A percentile compares a stretch with the other conserved stretches of the same genome.
Conservation (phyloP, 768 basidiomycete species). For the Hortiboletus campestris region DNA sequence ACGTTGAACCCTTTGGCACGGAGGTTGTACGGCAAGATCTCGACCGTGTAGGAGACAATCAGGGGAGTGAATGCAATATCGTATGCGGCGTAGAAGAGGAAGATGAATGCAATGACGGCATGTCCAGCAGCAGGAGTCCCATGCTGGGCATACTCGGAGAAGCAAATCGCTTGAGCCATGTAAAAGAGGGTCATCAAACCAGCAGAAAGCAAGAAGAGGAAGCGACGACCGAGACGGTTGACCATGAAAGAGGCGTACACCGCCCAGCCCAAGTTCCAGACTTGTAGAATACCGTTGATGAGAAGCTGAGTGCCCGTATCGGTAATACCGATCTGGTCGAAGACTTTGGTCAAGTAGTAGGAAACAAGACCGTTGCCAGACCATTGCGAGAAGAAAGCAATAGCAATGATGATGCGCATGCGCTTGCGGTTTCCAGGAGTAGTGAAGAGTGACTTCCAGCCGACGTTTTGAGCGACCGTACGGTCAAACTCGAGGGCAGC, state of each 20-base stretch:
- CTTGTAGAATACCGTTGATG: slow-evolving; percentile 83
- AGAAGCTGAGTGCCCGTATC: slow-evolving; percentile 63
- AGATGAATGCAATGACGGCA: slow-evolving; percentile 80
- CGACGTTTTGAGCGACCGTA: slow-evolving; percentile 53
- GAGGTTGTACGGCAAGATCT: slow-evolving; percentile 79
- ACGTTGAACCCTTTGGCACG: slow-evolving; percentile 86
- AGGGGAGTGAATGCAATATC: slow-evolving; percentile 86
- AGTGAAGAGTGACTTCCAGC: slow-evolving; percentile 66
- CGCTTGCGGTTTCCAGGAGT: slow-evolving; percentile 74
- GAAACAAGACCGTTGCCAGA: slow-evolving; percentile 83
- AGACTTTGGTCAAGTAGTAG: slow-evolving; percentile 76
- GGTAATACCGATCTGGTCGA: slow-evolving; percentile 65
- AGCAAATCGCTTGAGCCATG: slow-evolving; percentile 65
- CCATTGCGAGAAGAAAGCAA: slow-evolving; percentile 86
- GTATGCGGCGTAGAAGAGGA: slow-evolving; percentile 77
- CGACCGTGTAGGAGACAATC: slow-evolving; percentile 83
- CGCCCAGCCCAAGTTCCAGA: slow-evolving; percentile 75
- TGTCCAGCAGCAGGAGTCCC: slow-evolving; percentile 49
- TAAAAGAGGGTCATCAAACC: slow-evolving; percentile 65
- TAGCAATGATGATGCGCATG: slow-evolving; percentile 70
- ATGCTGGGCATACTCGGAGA: slow-evolving; percentile 51
- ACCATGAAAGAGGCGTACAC: slow-evolving; percentile 55
- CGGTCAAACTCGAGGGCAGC: slow-evolving; percentile 70
- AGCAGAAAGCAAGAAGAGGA: slow-evolving; percentile 62
- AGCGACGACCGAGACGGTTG: slow-evolving; percentile 67